A percentile compares a stretch with the other conserved stretches of the same genome.
phyloP scores from a whole-genome alignment of 129 eudicot species.

The Centella asiatica region DNA sequence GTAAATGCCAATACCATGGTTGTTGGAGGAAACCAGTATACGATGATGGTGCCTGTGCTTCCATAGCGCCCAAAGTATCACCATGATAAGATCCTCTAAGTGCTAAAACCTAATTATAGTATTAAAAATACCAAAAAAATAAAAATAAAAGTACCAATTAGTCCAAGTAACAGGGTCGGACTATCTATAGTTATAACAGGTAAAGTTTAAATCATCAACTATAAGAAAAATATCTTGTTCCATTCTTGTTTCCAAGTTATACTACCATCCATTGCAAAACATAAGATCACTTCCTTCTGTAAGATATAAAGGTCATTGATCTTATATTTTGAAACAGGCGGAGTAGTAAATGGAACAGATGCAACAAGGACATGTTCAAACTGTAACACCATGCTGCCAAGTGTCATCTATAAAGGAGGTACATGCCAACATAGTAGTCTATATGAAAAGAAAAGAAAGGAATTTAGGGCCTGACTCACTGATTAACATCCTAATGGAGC shows the following conservation, averaged over 20 bases:
- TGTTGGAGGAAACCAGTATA: conserved; percentile 91
- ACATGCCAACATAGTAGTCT: no score
- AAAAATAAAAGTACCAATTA: background rate
- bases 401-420: no score
- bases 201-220: background rate
- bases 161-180: background rate
- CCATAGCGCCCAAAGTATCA: conserved; percentile 98
- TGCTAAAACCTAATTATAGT: conserved; percentile 60
- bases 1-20: conserved; percentile 56
- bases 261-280: no score
- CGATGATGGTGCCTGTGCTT: conserved; percentile 92
- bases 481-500: no score
- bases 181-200: background rate
- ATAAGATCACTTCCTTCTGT: no score
- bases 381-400: background rate
- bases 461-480: no score
- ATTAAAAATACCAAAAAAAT: background rate
- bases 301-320: no score
- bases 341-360: background rate
- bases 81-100: conserved; percentile 96
- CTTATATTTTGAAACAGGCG: no score
- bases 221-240: background rate
- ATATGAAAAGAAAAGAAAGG: no score
- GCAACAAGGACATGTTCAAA: background rate
- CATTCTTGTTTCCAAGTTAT: no score